Conservation (phyloP, 495 filamentous ascomycete species). For the Neurospora intermedia region DNA sequence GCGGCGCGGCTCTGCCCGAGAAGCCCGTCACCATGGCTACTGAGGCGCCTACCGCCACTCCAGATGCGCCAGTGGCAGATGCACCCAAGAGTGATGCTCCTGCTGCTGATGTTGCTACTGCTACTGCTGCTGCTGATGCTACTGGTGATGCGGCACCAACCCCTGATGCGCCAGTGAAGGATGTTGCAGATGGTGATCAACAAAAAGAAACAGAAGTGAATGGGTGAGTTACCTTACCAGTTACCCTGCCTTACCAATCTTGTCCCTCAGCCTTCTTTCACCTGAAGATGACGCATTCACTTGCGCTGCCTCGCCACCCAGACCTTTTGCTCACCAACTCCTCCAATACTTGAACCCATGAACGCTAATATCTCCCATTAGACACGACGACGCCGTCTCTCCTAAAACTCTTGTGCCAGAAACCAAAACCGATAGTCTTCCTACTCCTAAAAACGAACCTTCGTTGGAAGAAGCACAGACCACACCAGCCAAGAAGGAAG, state of each 20-base stretch:
- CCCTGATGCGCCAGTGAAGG: constrained; percentile 24
- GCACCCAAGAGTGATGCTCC: not conserved
- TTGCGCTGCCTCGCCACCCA: not conserved
- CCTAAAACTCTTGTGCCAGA: not conserved
- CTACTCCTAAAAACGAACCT: not conserved
- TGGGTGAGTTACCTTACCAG: constrained; percentile 17
- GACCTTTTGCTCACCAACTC: not conserved
- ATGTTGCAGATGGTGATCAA: constrained; percentile 16
- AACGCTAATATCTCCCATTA: not conserved
- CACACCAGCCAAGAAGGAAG: not conserved
- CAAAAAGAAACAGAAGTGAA: constrained; percentile 11
- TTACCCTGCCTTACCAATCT: not conserved
- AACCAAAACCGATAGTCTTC: not conserved
- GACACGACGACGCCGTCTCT: not conserved
- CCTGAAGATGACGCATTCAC: not conserved
- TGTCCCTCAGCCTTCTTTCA: not conserved
- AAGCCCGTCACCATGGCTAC: constrained; percentile 39
- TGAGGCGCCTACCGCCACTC: not conserved
- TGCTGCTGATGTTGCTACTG: not conserved
- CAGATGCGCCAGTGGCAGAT: not conserved
- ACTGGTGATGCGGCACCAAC: not conserved
- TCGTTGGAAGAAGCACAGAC: not conserved
- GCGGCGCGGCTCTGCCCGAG: constrained; percentile 29
- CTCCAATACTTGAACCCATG: not conserved
- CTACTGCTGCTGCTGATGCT: not conserved